Base-by-base conservation (phyloP, 106 monocot genomes). In the Vanilla planifolia region DNA sequence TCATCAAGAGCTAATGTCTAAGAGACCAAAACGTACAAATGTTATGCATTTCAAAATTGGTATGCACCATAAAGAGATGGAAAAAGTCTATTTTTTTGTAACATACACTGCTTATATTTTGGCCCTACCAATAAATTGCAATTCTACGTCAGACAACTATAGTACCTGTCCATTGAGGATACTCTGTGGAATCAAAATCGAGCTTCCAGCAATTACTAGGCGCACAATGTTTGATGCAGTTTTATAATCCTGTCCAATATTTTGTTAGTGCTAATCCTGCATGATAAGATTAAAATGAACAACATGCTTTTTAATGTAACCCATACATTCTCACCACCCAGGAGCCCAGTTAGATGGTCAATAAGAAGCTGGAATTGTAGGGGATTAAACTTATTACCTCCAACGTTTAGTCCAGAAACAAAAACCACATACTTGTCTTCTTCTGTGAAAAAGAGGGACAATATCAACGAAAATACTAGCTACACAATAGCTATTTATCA, bases 361-460 rank as follows among this genome's bases (percentile, higher is more conserved):
- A 98, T 77, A 53, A 98, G 75, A 82, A 98, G 98, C 65, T 98
- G 98, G 67, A 88, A 92, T 53, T 98, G 84, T 13, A 98, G 85
- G 65, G 98, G 92, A 75, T 92, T 88, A 40, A 82, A 92, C 48
- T 5, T 37, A 61, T 60, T 80, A 46, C 74, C 73, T 44, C 92
- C 98, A 48, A 92, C 70, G 59, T 74, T 72, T 51, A 98, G 70
- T 77, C 98, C 98, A 22, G 98, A 98, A 23, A 98, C 55, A 45
- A 98, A 82, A 60, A 85, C 84, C 16, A 98, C 80, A 84, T 85
- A 92, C 63, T 88, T 91, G 76, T 98, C 92, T 67, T 92, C 88
- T 43, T 57, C 88, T 85, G 88, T 70, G 51, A 56, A 43, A n/a
- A 76, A 53, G 25, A 7, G 34, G 73, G 44, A 43, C 36, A 13